Base-by-base conservation (phyloP, 768 basidiomycete genomes). In the Russula earlei region DNA sequence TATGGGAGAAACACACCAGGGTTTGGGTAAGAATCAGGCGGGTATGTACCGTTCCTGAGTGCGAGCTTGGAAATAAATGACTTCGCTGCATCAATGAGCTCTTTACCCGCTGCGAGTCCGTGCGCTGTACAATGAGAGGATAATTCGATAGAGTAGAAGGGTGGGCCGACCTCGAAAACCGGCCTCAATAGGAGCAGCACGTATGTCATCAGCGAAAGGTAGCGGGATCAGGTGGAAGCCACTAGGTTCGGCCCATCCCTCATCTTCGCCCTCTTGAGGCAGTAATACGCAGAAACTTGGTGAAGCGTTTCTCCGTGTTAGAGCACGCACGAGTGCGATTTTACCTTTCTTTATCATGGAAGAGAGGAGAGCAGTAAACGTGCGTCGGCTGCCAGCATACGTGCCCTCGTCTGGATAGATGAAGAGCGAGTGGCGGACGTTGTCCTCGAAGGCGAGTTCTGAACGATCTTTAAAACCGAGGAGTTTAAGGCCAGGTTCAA, bases 151-250 rank as follows among this genome's bases (percentile, higher is more conserved):
- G 59, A 27, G 55, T 22, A n/a, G 53, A 24, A 56, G 22, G 37
- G 51, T 33, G 6, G 2, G 43, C 69, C 27, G 69, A 83, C 91
- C 85, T 75, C 77, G 76, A 62, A 77, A 73, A 7, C 76, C 83
- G 52, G 80, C 75, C 19, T 83, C 79, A 11, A 92, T 69, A 2
- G 87, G 84, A 6, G 87, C 87, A 19, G 77, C 75, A 46, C 96
- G 82, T 47, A 98, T 86, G 64, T 99, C 96, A 66, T 99, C 96
- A 4, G 89, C 87, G 67, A 88, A 99, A 0, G 95, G 94, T n/a
- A 97, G 68, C 15, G 87, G 86, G 55, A 97, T 85, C 49, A 98
- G 74, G 68, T 98, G 93, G 64, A 98, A 87, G 5, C 96, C 96
- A 1, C 89, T 82, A 33, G 96, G 91, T 40, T 87, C 84, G 49